Percentiles rank a stretch among this genome's conserved stretches.
Conservation (phyloP, 2,329 filamentous ascomycete genomes). For the Cordyceps cateniannulata region DNA sequence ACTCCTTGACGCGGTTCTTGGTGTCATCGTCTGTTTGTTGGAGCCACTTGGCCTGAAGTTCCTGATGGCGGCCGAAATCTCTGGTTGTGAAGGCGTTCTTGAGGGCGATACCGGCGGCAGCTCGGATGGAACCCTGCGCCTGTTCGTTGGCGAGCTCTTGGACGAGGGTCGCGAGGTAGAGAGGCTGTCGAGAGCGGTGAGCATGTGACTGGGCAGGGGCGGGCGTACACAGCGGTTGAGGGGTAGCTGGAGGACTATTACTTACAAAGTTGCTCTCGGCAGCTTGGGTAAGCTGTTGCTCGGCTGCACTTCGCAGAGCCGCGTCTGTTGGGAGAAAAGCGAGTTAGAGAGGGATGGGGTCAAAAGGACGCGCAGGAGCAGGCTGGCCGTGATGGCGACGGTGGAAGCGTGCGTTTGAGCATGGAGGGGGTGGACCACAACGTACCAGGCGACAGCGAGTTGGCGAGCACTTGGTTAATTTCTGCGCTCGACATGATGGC, state of each 20-base stretch:
- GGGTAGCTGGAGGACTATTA: slow-evolving; percentile 20
- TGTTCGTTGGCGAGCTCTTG: slow-evolving; percentile 90
- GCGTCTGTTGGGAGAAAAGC: slow-evolving; percentile 58
- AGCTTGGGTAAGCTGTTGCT: slow-evolving; percentile 88
- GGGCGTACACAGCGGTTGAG: slow-evolving; percentile 13
- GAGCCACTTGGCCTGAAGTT: slow-evolving; percentile 91
- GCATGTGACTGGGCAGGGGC: slow-evolving; percentile 15
- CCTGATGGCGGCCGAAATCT: slow-evolving; percentile 78
- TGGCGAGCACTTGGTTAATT: slow-evolving; percentile 95
- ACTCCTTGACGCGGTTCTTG: slow-evolving; percentile 81
- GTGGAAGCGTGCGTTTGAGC: slow-evolving; percentile 10
- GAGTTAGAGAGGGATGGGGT: slow-evolving; percentile 24
- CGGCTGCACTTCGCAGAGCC: slow-evolving; percentile 79
- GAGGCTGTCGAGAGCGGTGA: slow-evolving; percentile 53
- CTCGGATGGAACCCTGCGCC: slow-evolving; percentile 76
- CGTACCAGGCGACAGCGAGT: slow-evolving; percentile 92
- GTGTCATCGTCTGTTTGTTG: slow-evolving; percentile 72
- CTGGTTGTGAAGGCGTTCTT: slow-evolving; percentile 98
- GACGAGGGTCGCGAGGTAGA: slow-evolving; percentile 88
- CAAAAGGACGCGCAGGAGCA: neutral
- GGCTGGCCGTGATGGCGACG: slow-evolving; percentile 8
- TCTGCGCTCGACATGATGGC: slow-evolving; percentile 69
- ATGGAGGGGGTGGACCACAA: slow-evolving; percentile 19
- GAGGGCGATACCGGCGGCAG: slow-evolving; percentile 88
- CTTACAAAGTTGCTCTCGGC: slow-evolving; percentile 92